Base-by-base conservation (phyloP, 306 rosid species). In the Echinosophora koreensis region DNA sequence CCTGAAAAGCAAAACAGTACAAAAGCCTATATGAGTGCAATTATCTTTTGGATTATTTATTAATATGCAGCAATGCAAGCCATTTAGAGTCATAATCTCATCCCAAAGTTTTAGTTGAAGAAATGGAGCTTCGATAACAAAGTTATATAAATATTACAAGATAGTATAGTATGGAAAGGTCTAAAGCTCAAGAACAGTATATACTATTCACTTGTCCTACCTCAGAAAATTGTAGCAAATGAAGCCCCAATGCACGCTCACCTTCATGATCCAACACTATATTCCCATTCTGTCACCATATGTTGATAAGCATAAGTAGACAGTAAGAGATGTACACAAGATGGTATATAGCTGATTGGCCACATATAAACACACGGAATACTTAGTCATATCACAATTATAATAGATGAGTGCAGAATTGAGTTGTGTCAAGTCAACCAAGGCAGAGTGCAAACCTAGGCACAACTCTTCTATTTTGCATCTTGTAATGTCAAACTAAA, bases 201-300 rank as follows among this genome's bases (percentile, higher is more conserved):
- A 75, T 62, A 67, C 34, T 42, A 9, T 37, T 50, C 69, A 44
- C 35, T 46, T 47, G 59, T 64, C 83, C 77, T 83, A 89, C 99
- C 99, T 96, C 99, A 3, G 99, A 87, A 83, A 96, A 96, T 66
- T 87, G 93, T 50, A 93, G 81, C 88, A 96, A 84, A 77, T 96
- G 94, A 84, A 93, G 89, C 66, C 94, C 99, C 86, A 96, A 66
- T 35, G 78, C 79, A 42, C 97, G 94, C 86, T 93, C 99, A 66
- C 89, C 97, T 8, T 78, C 87, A 56, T 93, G 98, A 80, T 79
- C 91, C 88, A 96, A 74, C 46, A 83, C 90, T 66, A 93, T 81
- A 39, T 35, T 62, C 78, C 91, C 97, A 27, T 71, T 77, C 99
- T 93, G 88, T 80, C 39, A 56, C 78, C 57, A 66, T 4, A 15